Evolutionary conservation across 345 rosid genomes (phyloP).

Genomic region (Euclidium syriacum): DNA sequence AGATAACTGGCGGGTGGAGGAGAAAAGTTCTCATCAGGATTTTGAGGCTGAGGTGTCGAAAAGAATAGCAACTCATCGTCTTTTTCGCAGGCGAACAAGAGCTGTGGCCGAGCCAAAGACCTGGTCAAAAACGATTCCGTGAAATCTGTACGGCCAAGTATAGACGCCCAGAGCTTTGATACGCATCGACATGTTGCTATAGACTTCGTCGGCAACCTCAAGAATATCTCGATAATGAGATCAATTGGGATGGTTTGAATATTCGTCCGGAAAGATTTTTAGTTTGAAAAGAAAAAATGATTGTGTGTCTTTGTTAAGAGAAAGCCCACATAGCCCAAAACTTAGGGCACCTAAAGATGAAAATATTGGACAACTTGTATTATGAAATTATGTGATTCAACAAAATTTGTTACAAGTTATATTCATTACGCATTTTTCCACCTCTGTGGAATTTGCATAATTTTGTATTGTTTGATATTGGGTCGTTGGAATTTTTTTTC

Average conservation of each 20-base stretch:
- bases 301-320: too few species aligned
- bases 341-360: too few species aligned
- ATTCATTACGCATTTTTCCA: too few species aligned
- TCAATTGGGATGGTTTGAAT: background rate
- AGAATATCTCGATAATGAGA: background rate
- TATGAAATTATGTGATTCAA: too few species aligned
- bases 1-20: background rate
- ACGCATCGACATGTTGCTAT: background rate
- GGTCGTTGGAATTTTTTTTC: too few species aligned
- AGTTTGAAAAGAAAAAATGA: too few species aligned
- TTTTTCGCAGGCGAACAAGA: background rate
- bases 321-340: too few species aligned
- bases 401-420: too few species aligned
- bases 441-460: too few species aligned
- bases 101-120: background rate
- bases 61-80: background rate
- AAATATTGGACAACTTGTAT: too few species aligned
- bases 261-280: too few species aligned
- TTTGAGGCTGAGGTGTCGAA: background rate
- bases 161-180: background rate
- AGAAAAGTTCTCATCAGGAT: background rate
- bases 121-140: background rate
- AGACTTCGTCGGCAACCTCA: background rate
- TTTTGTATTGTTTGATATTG: too few species aligned
- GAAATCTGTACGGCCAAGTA: background rate